A percentile compares a stretch with the other conserved stretches of the same genome.
These are phyloP conservation scores for Coprinopsis cinerea DNA, from an alignment of 768 basidiomycete species.

Conservation along the genomic window DNA sequence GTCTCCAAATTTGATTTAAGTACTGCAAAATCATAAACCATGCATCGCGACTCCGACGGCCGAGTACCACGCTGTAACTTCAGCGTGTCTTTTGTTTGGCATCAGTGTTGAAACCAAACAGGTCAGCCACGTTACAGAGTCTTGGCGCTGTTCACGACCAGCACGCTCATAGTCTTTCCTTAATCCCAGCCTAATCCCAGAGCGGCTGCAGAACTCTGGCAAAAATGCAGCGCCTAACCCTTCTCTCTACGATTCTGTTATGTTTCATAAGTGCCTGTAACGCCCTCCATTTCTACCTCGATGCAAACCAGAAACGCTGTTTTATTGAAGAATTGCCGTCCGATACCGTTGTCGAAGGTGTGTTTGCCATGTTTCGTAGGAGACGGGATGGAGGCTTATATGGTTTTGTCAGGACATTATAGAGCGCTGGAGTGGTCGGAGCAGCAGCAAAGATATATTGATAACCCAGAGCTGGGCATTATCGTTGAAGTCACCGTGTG, in stretches of 20 bases:
- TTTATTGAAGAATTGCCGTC: slow-evolving; percentile 95
- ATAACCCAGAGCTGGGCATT: slow-evolving; percentile 79
- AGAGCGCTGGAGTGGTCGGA: slow-evolving; percentile 90
- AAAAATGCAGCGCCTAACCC: slow-evolving; percentile 24
- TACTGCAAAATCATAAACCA: too few relatives aligned
- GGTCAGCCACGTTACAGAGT: too few relatives aligned
- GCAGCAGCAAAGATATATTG: slow-evolving; percentile 53
- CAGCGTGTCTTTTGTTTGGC: too few relatives aligned
- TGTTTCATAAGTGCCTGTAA: slow-evolving; percentile 42
- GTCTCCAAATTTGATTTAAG: too few relatives aligned
- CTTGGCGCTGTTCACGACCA: too few relatives aligned
- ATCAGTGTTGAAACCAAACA: too few relatives aligned
- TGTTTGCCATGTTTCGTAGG: slow-evolving; percentile 12
- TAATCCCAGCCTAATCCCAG: not conserved
- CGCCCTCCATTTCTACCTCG: slow-evolving; percentile 95
- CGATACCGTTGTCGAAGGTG: slow-evolving; percentile 94
- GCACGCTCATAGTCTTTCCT: not conserved
- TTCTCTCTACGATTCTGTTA: slow-evolving; percentile 23
- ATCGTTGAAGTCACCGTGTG: slow-evolving; percentile 83
- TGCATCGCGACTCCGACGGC: too few relatives aligned
- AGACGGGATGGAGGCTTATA: not conserved
- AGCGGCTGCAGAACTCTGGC: not conserved
- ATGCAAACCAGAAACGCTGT: slow-evolving; percentile 88
- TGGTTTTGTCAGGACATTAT: slow-evolving; percentile 67
- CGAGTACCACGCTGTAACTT: too few relatives aligned